Base-by-base conservation (phyloP, 2,329 filamentous ascomycete species). In the Emergomyces orientalis region DNA sequence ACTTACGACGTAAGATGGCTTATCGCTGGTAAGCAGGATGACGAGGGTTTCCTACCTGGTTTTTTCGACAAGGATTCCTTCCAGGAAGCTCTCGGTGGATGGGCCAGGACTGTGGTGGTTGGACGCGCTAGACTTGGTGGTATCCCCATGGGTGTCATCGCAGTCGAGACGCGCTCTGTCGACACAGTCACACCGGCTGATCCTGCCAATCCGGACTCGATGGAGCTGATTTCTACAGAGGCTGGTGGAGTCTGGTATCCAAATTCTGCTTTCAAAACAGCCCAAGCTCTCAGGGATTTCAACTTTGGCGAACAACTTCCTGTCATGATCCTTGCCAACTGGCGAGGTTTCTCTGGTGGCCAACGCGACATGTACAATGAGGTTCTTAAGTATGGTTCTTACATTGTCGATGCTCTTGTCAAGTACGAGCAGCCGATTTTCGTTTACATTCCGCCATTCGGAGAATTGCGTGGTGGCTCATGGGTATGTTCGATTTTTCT, bases 321-420 rank as follows among this genome's bases (percentile, higher is more conserved):
- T 63, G 82, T 99, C 68, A 97, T 99, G 91, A 99, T 99, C 75
- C 86, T 99, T 67, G 94, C 94, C 79, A 99, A 99, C 84, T 99
- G 94, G 94, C 88, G 94, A 86, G 94, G 94, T 82, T 99, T 99
- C 90, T 99, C 94, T 69, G 94, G 94, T 82, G 94, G 94, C 68
- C 94, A 99, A 80, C 91, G 93, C 70, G 94, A 99, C 79, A 99
- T 99, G 94, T 99, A 95, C 86, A 97, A 97, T 81, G 94, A 99
- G 80, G 94, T 99, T 19, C 86, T 99, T 78, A 99, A 99, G 83
- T 99, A 99, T 73, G 94, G 94, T 74, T 97, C 93, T 22, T 97
- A 94, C 84, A 99, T 99, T 73, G 94, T 99, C 69, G 94, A 99
- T 73, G 93, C 93, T 62, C 88, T 99, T 57, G 91, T 96, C 82